Evolutionary conservation across 305 asterid species (phyloP).

Genomic region (Lippia alba): DNA sequence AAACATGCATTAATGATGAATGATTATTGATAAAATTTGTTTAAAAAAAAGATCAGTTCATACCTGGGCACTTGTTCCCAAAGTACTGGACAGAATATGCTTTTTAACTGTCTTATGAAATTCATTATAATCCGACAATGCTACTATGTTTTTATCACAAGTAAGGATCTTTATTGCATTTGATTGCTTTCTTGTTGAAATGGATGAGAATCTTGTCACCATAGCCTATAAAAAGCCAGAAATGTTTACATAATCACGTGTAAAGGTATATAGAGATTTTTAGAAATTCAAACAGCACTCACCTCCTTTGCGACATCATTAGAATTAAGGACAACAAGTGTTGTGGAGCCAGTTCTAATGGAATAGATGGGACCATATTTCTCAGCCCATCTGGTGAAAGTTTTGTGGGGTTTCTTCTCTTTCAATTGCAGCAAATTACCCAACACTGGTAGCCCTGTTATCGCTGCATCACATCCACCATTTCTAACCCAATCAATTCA

Average conservation of each 20-base stretch:
- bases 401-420: constrained; percentile 74
- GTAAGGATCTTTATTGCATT: constrained; percentile 62
- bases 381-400: constrained; percentile 70
- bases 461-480: constrained; percentile 49
- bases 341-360: constrained; percentile 60
- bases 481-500: constrained; percentile 4
- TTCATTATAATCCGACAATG: constrained; percentile 66
- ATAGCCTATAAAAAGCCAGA: constrained; percentile 51
- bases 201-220: constrained; percentile 65
- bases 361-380: constrained; percentile 71
- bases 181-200: constrained; percentile 69
- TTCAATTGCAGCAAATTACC: constrained; percentile 75
- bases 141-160: constrained; percentile 57
- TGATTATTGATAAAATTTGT: no score
- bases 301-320: constrained; percentile 74
- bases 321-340: constrained; percentile 60
- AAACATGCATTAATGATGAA: neutral
- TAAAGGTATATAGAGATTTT: no score
- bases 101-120: constrained; percentile 56
- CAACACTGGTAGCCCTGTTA: constrained; percentile 67
- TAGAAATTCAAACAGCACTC: neutral
- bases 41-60: neutral
- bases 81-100: constrained; percentile 50
- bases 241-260: neutral
- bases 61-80: constrained; percentile 81